Conservation (phyloP, 2,329 filamentous ascomycete genomes). For the Colletotrichum australisinense region DNA sequence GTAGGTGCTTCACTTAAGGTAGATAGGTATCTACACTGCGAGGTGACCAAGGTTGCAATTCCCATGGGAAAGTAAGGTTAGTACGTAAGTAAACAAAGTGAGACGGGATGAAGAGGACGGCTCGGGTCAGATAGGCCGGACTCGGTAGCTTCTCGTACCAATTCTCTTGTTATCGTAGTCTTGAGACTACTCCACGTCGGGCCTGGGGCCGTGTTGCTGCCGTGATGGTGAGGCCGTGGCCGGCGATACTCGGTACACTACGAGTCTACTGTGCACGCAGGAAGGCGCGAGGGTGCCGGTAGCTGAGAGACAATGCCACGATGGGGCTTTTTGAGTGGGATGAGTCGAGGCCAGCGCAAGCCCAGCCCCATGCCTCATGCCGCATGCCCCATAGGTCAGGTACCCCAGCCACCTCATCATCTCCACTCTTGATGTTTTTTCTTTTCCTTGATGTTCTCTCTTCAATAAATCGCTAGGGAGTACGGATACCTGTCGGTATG, state of each 20-base stretch:
- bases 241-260: neutral
- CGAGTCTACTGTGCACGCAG: too few relatives aligned
- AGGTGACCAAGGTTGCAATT: too few relatives aligned
- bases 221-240: neutral
- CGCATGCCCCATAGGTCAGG: too few relatives aligned
- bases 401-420: neutral
- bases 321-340: neutral
- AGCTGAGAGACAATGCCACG: neutral
- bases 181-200: neutral
- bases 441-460: neutral
- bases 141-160: neutral
- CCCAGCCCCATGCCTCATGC: neutral
- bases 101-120: neutral
- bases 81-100: neutral
- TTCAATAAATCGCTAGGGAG: neutral
- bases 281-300: too few relatives aligned
- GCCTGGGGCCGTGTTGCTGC: neutral
- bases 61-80: too few relatives aligned
- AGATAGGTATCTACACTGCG: too few relatives aligned
- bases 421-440: neutral
- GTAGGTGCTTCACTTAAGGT: neutral
- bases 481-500: neutral
- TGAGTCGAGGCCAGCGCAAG: neutral
- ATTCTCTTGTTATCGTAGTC: too few relatives aligned
- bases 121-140: neutral